phyloP scores from a whole-genome alignment of 2,329 filamentous ascomycete genomes.

The Hypoxylon sp. region DNA sequence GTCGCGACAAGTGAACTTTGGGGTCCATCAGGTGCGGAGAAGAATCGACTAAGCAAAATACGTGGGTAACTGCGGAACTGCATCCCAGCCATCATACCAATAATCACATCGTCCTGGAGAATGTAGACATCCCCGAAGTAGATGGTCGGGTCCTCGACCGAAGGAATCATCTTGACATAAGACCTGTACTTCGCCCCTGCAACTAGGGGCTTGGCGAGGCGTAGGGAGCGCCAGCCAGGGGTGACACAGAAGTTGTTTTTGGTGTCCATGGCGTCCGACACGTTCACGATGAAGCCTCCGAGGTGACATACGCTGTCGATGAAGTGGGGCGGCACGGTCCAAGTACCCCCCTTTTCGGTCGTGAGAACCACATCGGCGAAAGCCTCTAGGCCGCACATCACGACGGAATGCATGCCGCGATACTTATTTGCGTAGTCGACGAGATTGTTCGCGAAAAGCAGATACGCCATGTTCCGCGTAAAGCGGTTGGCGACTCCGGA shows the following conservation, averaged over 20 bases:
- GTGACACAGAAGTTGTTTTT: conserved; percentile 56
- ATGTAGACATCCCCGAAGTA: conserved; percentile 57
- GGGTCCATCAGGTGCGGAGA: conserved; percentile 51
- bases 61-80: conserved; percentile 58
- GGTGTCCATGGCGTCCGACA: conserved; percentile 55
- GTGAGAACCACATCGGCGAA: conserved; percentile 56
- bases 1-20: conserved; percentile 1
- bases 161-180: conserved; percentile 60
- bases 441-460: conserved; percentile 57
- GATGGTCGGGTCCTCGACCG: conserved; percentile 49
- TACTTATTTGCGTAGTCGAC: conserved; percentile 59
- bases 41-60: conserved; percentile 58
- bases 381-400: conserved; percentile 55
- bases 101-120: conserved; percentile 54
- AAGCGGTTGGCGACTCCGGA: conserved; percentile 73
- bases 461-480: conserved; percentile 75
- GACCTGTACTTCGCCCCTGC: conserved; percentile 54
- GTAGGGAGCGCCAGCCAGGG: conserved; percentile 57
- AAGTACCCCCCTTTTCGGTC: conserved; percentile 52
- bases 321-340: conserved; percentile 60
- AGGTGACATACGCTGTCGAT: conserved; percentile 59
- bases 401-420: conserved; percentile 59
- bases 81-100: conserved; percentile 55
- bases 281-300: conserved; percentile 61
- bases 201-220: conserved; percentile 53